Percentiles rank a stretch among this genome's conserved stretches.
Conservation (phyloP, 805 yeast genomes). For the Wickerhamiella alocasiicola region DNA sequence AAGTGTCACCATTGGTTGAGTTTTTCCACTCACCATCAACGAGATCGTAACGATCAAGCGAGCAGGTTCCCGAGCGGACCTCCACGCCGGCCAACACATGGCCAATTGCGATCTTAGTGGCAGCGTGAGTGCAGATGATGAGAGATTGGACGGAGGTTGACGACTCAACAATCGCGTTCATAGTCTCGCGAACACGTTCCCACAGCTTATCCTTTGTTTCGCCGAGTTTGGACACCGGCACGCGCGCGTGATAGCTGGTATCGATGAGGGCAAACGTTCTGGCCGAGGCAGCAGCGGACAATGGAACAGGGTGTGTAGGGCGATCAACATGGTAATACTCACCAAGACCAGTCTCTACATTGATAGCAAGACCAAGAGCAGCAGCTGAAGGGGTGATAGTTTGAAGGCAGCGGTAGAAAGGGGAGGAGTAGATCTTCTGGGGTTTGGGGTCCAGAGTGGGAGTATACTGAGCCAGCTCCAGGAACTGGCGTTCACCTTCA, state of each 20-base stretch:
- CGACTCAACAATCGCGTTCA: slow-evolving; percentile 44
- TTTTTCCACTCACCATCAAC: slow-evolving; percentile 42
- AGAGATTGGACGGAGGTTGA: slow-evolving; percentile 44
- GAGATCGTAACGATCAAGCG: slow-evolving; percentile 51
- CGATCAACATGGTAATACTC: slow-evolving; percentile 82
- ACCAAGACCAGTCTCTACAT: slow-evolving; percentile 72
- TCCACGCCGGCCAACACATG: slow-evolving; percentile 47
- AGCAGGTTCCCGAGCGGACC: slow-evolving; percentile 72
- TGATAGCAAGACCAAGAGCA: slow-evolving; percentile 43
- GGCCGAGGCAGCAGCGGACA: slow-evolving; percentile 27
- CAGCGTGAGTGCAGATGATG: slow-evolving; percentile 83
- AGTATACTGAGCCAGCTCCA: slow-evolving; percentile 56
- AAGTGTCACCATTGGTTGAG: slow-evolving; percentile 59
- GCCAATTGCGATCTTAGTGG: slow-evolving; percentile 80
- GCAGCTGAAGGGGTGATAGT: slow-evolving; percentile 63
- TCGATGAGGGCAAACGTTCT: slow-evolving; percentile 41
- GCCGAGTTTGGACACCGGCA: slow-evolving; percentile 53
- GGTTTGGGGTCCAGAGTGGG: slow-evolving; percentile 44
- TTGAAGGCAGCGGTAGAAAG: slow-evolving; percentile 82
- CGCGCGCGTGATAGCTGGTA: slow-evolving; percentile 39
- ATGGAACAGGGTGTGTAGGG: slow-evolving; percentile 43
- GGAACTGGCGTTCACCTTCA: slow-evolving; percentile 81
- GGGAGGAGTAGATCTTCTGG: slow-evolving; percentile 61
- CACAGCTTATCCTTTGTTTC: slow-evolving; percentile 66
- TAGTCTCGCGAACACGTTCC: slow-evolving; percentile 43